Conservation (phyloP, 257 asterid species). For the Ajuga chamaepitys region DNA sequence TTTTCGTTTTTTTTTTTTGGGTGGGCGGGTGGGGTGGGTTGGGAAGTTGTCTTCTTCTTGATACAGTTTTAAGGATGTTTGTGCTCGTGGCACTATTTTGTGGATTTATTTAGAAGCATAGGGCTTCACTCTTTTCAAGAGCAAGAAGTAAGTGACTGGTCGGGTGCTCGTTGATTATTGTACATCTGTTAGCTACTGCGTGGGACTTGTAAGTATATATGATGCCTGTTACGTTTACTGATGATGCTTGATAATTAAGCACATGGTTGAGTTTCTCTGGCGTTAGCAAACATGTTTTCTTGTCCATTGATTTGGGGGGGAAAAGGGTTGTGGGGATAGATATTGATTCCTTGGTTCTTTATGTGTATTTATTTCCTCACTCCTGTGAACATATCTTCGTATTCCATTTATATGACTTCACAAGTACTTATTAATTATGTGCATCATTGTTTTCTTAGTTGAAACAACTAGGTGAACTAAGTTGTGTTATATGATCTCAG, state of each 20-base stretch:
- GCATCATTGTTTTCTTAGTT: not conserved
- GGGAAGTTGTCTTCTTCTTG: not conserved
- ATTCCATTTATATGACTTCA: not conserved
- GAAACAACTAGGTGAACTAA: not conserved
- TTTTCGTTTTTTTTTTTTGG: not conserved
- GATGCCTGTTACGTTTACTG: not conserved
- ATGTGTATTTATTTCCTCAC: not conserved
- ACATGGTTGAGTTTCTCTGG: not conserved
- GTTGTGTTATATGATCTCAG: not conserved
- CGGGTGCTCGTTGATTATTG: not conserved
- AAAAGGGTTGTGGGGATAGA: not conserved
- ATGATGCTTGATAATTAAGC: not conserved
- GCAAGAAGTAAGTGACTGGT: not conserved
- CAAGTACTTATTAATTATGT: not conserved
- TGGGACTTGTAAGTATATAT: not conserved
- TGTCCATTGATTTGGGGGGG: not conserved
- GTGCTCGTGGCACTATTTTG: no score
- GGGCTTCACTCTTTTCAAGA: not conserved
- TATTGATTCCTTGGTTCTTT: conserved; percentile 1
- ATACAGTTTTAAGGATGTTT: not conserved
- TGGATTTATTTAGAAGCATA: no score
- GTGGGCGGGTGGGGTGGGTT: not conserved
- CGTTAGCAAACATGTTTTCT: not conserved
- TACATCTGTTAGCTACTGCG: not conserved
- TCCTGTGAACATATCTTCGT: not conserved